These are phyloP conservation scores for Silene uniflora DNA, from an alignment of 148 eudicot genomes.

Conservation along the genomic window DNA sequence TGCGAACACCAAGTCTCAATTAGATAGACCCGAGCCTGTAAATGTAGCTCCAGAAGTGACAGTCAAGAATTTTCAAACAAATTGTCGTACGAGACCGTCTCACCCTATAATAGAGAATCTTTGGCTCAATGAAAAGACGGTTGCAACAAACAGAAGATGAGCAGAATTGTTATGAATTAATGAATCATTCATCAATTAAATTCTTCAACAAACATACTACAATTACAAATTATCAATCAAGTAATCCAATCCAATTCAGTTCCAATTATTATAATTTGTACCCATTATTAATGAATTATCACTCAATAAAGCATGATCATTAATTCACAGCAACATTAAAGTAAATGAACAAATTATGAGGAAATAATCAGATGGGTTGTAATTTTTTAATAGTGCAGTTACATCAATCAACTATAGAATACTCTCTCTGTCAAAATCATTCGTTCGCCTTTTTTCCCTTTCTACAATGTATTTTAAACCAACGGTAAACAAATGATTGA, in stretches of 20 bases:
- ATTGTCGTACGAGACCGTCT: background rate
- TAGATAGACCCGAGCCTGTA: too few species aligned
- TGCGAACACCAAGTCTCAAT: too few species aligned
- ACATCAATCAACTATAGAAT: background rate
- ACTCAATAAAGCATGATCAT: background rate
- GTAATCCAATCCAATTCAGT: background rate
- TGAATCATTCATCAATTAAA: slow-evolving; percentile 2
- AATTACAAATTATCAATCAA: background rate
- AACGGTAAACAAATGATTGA: too few species aligned
- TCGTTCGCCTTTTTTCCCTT: too few species aligned
- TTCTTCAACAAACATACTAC: background rate
- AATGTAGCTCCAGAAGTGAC: too few species aligned
- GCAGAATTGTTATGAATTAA: background rate
- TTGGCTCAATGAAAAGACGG: background rate
- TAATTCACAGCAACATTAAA: background rate
- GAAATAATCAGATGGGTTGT: background rate
- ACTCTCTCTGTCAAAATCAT: too few species aligned
- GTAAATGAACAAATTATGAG: background rate
- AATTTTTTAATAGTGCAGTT: background rate
- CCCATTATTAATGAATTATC: background rate
- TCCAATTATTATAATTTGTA: background rate
- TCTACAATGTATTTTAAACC: too few species aligned
- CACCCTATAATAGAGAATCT: background rate
- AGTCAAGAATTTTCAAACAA: background rate
- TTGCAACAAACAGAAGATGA: background rate